Percentiles rank a stretch among this genome's conserved stretches.
These are phyloP conservation scores for Fusarium burgessii DNA, from an alignment of 2,329 filamentous ascomycete species.

Conservation along the genomic window DNA sequence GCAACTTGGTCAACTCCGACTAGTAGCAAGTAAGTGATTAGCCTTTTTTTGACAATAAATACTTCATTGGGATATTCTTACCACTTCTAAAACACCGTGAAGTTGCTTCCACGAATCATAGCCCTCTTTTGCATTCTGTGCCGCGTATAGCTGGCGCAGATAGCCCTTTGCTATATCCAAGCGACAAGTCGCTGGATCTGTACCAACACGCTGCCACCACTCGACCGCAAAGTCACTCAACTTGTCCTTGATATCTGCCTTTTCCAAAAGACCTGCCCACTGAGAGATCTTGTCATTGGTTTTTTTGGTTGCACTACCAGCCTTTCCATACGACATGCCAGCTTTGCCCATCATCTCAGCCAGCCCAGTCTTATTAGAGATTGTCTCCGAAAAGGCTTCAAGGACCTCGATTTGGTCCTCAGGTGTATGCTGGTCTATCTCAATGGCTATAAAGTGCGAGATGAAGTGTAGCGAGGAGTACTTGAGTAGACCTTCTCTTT, in stretches of 20 bases:
- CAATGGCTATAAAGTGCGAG: constrained; percentile 34
- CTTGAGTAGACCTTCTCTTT: background rate
- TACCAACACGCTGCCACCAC: constrained; percentile 3
- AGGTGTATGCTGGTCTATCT: constrained; percentile 23
- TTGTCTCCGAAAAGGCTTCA: constrained; percentile 29
- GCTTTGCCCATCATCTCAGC: constrained; percentile 27
- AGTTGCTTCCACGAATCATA: background rate
- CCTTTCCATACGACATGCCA: background rate
- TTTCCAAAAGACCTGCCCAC: background rate
- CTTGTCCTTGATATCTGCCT: fast-evolving
- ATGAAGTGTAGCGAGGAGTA: background rate
- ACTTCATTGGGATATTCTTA: background rate
- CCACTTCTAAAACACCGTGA: background rate
- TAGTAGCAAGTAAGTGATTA: fast-evolving
- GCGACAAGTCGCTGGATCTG: background rate
- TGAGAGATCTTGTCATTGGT: background rate
- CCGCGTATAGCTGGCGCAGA: background rate
- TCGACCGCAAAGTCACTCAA: background rate
- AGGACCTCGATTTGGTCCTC: constrained; percentile 41
- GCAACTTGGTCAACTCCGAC: background rate
- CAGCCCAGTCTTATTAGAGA: constrained; percentile 32
- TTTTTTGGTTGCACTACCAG: background rate
- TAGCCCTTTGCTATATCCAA: constrained; percentile 2
- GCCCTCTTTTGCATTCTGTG: background rate
- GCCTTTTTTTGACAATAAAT: fast-evolving